Base-by-base conservation (phyloP, 2,329 filamentous ascomycete species). In the Exophiala bonariae region DNA sequence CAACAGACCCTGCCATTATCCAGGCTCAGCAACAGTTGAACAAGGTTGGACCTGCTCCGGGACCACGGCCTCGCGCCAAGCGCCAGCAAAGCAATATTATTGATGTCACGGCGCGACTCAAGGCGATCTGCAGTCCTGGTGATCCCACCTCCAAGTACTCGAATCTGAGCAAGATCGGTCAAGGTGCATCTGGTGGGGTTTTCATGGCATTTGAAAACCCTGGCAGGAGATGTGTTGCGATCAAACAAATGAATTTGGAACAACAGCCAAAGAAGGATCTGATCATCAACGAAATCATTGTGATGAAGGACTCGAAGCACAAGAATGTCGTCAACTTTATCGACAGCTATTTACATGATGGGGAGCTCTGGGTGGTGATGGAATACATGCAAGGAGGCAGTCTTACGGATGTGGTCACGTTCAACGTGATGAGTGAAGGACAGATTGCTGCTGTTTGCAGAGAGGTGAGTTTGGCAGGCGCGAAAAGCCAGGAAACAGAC, bases 321-420 rank as follows among this genome's bases (percentile, higher is more conserved):
- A 92, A 90, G 62, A 97, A 97, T 66, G 95, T 99, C 70, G 93
- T 99, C 71, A 99, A 99, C 69, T 99, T 97, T 69, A 92, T 97
- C 73, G 93, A 97, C 74, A 96, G 91, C 66, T 97, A 91, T 67
- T 77, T 99, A 9, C 86, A 91, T 48, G 81, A 82, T 10, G 88
- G 92, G 34, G 93, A 97, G 67, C 75, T 99, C 22, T 99, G 93
- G 93, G 93, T 99, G 1, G 89, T 97, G 26, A 99, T 99, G 93
- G 93, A 99, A 71, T 99, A 92, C 63, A 99, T 99, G 93, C 92
- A 99, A 69, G 93, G 93, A 50, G 93, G 93, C 54, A 96, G 90
- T 69, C 75, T 99, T 66, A 99, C 93, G 9, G 93, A 99, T 68
- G 93, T 99, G 44, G 93, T 99, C 47, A 99, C 93, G 3, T 97